Evolutionary conservation across 1,284 basidiomycete genomes (phyloP).

Genomic region (Trichosporon coremiiforme): DNA sequence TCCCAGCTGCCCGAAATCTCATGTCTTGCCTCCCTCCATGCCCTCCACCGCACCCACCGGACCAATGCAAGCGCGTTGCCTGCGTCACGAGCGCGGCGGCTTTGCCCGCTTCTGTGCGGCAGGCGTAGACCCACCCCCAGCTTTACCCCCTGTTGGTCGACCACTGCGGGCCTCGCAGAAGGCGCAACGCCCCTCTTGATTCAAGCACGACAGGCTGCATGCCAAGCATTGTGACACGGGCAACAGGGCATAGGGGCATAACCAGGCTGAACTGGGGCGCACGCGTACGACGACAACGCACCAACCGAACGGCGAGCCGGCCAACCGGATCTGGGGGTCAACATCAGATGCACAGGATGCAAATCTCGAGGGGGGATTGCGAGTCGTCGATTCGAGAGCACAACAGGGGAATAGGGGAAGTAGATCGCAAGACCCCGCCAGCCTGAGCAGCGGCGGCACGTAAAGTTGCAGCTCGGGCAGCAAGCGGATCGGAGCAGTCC

Average conservation of each 20-base stretch:
- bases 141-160: too few species aligned
- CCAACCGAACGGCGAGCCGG: too few species aligned
- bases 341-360: conserved; percentile 1
- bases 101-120: not conserved
- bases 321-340: not conserved
- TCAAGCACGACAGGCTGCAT: too few species aligned
- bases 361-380: not conserved
- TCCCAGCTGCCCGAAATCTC: not conserved
- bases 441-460: too few species aligned
- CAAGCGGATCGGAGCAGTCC: not conserved
- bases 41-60: not conserved
- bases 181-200: too few species aligned
- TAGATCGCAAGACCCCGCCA: not conserved
- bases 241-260: not conserved
- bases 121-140: not conserved
- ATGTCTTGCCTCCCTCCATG: not conserved
- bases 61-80: not conserved
- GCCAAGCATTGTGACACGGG: not conserved
- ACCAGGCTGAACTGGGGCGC: not conserved
- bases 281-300: not conserved
- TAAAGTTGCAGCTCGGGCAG: too few species aligned
- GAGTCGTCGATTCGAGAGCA: not conserved
- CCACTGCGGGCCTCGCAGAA: too few species aligned
- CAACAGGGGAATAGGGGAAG: not conserved
- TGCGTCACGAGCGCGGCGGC: not conserved